phyloP scores from a whole-genome alignment of 495 filamentous ascomycete genomes.

The Apodospora peruviana region DNA sequence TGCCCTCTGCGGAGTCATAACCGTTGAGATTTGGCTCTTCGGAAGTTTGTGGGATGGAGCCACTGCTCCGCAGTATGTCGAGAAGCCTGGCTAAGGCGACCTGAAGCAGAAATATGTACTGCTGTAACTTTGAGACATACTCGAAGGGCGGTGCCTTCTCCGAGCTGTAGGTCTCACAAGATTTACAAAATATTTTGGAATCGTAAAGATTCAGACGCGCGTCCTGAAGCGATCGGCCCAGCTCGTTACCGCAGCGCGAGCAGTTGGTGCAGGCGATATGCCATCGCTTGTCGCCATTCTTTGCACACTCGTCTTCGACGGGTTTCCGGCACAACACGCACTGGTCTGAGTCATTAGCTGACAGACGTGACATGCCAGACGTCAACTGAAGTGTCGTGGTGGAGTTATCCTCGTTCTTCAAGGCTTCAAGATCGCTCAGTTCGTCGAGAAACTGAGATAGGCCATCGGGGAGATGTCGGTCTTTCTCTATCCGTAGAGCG shows the following conservation, averaged over 20 bases:
- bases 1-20: conserved; percentile 61
- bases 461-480: conserved; percentile 65
- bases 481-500: conserved; percentile 82
- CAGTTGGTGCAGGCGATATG: conserved; percentile 78
- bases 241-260: conserved; percentile 64
- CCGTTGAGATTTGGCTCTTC: conserved; percentile 69
- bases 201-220: conserved; percentile 62
- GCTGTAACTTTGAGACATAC: conserved; percentile 74
- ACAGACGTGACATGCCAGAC: conserved; percentile 64
- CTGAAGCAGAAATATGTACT: conserved; percentile 87
- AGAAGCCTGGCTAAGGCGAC: conserved; percentile 89
- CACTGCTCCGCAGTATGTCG: conserved; percentile 75
- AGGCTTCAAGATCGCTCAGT: conserved; percentile 65
- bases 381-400: conserved; percentile 63
- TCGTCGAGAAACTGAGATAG: conserved; percentile 76
- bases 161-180: conserved; percentile 44
- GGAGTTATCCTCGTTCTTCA: conserved; percentile 58
- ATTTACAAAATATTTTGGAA: conserved; percentile 60
- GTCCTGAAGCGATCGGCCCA: conserved; percentile 58
- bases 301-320: conserved; percentile 88
- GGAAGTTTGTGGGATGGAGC: conserved; percentile 68
- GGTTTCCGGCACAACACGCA: conserved; percentile 76
- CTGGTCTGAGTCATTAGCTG: conserved; percentile 74
- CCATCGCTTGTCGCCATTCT: conserved; percentile 68
- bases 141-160: conserved; percentile 41